phyloP scores from a whole-genome alignment of 1,139 yeast genomes.

The Candida pseudoviswanathii region DNA sequence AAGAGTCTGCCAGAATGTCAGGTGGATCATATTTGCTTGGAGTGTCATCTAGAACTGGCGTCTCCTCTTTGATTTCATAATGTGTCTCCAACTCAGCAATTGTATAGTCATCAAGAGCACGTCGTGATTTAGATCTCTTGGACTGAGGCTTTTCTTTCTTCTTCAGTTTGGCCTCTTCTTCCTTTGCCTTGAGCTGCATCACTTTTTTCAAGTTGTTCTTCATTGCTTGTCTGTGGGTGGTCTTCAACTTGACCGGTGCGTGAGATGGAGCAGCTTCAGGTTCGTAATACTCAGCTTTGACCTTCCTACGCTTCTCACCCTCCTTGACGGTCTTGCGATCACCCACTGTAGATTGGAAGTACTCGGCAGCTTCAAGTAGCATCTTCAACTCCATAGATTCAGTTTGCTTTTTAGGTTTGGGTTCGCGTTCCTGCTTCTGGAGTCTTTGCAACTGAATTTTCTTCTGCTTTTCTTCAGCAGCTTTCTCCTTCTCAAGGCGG shows the following conservation, averaged over 20 bases:
- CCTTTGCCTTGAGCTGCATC: constrained; percentile 11
- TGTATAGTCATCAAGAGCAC: constrained; percentile 8
- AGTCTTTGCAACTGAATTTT: background rate
- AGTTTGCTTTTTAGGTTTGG: constrained; percentile 14
- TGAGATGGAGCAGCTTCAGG: constrained; percentile 24
- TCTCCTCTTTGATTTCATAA: too few species aligned
- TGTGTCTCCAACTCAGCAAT: constrained; percentile 3
- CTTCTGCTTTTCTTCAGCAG: constrained; percentile 1
- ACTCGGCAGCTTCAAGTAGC: constrained; percentile 31
- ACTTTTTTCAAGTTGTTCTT: constrained; percentile 11
- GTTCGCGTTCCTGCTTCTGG: constrained; percentile 3
- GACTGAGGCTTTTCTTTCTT: constrained; percentile 13
- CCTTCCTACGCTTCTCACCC: constrained; percentile 38
- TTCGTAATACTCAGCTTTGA: constrained; percentile 26
- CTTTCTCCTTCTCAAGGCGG: background rate
- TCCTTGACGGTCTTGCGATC: constrained; percentile 30
- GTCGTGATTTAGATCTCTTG: constrained; percentile 4
- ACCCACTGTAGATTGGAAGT: constrained; percentile 44
- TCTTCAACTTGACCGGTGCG: constrained; percentile 7
- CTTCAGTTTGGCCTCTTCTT: constrained; percentile 1
- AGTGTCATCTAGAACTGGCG: too few species aligned
- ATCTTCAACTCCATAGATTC: constrained; percentile 10
- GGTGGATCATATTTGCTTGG: constrained; percentile 33
- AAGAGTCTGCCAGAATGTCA: constrained; percentile 37
- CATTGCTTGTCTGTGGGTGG: constrained; percentile 14